A percentile compares a stretch with the other conserved stretches of the same genome.
phyloP scores from a whole-genome alignment of 2,329 filamentous ascomycete species.

The Trichothecium sympodiale region DNA sequence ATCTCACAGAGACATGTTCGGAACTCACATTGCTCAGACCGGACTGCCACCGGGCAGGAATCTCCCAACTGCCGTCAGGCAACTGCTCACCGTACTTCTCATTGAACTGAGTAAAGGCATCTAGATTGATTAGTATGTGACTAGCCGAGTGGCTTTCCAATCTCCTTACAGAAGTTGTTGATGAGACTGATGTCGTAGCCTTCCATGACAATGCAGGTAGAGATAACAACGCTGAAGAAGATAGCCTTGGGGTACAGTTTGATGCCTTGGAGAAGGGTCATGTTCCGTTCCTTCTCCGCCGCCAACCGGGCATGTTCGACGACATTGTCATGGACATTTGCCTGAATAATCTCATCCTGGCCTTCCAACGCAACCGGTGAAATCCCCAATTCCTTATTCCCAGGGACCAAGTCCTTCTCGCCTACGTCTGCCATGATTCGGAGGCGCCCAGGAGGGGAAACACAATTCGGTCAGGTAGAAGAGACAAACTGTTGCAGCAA shows the following conservation, averaged over 20 bases:
- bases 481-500: too few species aligned
- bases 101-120: slow-evolving; percentile 46
- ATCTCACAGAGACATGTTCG: slow-evolving; percentile 1
- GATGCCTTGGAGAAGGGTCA: slow-evolving; percentile 67
- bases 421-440: too few species aligned
- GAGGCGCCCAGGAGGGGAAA: too few species aligned
- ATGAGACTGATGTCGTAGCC: slow-evolving; percentile 75
- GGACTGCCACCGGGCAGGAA: slow-evolving; percentile 52
- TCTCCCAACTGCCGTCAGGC: slow-evolving; percentile 35
- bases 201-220: slow-evolving; percentile 88
- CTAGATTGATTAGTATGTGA: not conserved
- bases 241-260: slow-evolving; percentile 80
- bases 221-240: slow-evolving; percentile 73
- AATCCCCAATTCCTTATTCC: too few species aligned
- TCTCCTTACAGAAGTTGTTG: slow-evolving; percentile 62
- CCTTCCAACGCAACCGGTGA: too few species aligned
- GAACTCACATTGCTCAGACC: slow-evolving; percentile 42
- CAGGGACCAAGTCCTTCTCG: too few species aligned
- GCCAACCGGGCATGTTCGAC: slow-evolving; percentile 29
- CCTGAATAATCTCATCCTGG: too few species aligned
- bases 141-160: not conserved
- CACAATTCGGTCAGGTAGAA: too few species aligned
- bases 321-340: slow-evolving; percentile 13
- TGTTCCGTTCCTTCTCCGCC: slow-evolving; percentile 52
- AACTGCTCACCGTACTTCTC: slow-evolving; percentile 42